These are phyloP conservation scores for Panellus pusillus DNA, from an alignment of 768 basidiomycete species.

Conservation along the genomic window DNA sequence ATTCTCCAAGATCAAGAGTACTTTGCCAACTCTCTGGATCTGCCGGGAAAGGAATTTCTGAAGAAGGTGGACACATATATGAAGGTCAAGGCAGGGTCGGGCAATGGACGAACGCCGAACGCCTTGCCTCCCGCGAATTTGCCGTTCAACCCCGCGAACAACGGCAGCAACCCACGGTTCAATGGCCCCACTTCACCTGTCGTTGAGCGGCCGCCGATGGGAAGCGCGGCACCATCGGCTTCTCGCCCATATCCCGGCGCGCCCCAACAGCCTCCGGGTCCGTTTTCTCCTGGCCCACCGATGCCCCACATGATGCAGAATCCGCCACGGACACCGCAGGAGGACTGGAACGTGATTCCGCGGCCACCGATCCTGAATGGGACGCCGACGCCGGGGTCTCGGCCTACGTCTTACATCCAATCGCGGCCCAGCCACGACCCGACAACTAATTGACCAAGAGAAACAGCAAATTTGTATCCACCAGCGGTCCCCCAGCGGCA, in stretches of 20 bases:
- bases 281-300: slow-evolving; percentile 43
- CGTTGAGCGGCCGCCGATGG: slow-evolving; percentile 40
- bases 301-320: slow-evolving; percentile 52
- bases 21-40: slow-evolving; percentile 82
- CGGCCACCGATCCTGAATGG: slow-evolving; percentile 40
- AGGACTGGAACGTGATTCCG: slow-evolving; percentile 47
- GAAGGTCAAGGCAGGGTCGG: slow-evolving; percentile 53
- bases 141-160: slow-evolving; percentile 37
- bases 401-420: slow-evolving; percentile 54
- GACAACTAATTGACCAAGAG: slow-evolving; percentile 35
- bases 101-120: slow-evolving; percentile 51
- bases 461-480: slow-evolving; percentile 48
- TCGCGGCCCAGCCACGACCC: slow-evolving; percentile 45
- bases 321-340: slow-evolving; percentile 39
- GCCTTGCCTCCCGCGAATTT: slow-evolving; percentile 23
- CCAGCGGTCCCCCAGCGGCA: slow-evolving; percentile 51
- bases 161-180: slow-evolving; percentile 41
- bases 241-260: slow-evolving; percentile 43
- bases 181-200: slow-evolving; percentile 37
- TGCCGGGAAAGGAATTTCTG: slow-evolving; percentile 92
- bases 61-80: slow-evolving; percentile 95
- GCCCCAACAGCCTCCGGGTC: slow-evolving; percentile 37
- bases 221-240: slow-evolving; percentile 39
- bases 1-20: slow-evolving; percentile 92
- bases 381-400: slow-evolving; percentile 34